phyloP scores from a whole-genome alignment of 441 rosid species.

The Eugenia klotzschiana region DNA sequence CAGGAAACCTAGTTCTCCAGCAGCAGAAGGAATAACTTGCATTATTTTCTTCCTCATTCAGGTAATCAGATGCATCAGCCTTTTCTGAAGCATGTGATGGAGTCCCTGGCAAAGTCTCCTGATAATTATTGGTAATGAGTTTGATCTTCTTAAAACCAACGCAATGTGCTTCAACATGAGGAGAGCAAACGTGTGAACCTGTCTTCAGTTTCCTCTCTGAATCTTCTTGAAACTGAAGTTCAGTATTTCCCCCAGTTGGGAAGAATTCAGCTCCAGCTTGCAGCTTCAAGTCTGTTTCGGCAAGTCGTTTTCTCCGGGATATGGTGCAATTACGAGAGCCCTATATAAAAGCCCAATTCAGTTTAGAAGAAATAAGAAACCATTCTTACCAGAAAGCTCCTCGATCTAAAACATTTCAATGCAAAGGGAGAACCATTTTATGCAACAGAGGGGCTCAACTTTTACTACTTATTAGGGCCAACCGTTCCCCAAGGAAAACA shows the following conservation, averaged over 20 bases:
- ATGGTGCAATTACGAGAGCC: background rate
- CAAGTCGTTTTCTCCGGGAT: background rate
- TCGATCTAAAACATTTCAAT: background rate
- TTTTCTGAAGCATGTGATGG: background rate
- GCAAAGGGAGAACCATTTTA: background rate
- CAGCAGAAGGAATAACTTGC: slow-evolving; percentile 12
- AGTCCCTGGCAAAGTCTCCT: background rate
- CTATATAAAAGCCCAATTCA: background rate
- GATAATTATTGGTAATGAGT: background rate
- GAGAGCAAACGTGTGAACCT: background rate
- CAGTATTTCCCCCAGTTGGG: background rate
- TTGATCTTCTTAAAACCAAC: background rate
- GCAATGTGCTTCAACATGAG: background rate
- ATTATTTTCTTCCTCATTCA: slow-evolving; percentile 20
- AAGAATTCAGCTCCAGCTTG: background rate
- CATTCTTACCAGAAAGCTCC: background rate
- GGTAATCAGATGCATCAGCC: background rate
- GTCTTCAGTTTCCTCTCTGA: background rate
- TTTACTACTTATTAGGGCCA: background rate
- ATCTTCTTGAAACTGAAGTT: background rate
- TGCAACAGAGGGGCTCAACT: background rate
- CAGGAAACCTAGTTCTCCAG: background rate
- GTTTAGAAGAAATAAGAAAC: background rate
- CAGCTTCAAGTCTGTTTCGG: background rate
- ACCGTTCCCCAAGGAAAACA: background rate